Conservation (phyloP, 2,329 filamentous ascomycete genomes). For the Stromatinia cepivora region DNA sequence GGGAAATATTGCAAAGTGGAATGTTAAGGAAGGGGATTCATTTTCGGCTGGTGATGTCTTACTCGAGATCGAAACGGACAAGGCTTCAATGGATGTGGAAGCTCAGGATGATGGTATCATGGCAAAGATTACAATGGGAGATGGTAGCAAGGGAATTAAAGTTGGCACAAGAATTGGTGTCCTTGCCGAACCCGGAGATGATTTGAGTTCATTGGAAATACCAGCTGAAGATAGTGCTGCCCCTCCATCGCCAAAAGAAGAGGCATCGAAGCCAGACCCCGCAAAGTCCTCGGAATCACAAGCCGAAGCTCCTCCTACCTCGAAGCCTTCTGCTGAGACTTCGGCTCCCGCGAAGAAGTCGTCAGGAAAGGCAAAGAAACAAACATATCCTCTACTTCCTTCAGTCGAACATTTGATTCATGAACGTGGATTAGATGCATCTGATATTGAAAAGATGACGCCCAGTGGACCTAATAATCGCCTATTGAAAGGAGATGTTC, state of each 20-base stretch:
- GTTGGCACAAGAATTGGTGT: conserved; percentile 83
- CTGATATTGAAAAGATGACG: conserved; percentile 77
- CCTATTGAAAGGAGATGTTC: conserved; percentile 90
- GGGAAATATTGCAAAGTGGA: conserved; percentile 83
- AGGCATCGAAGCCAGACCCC: conserved; percentile 34
- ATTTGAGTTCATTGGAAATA: conserved; percentile 71
- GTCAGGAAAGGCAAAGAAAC: conserved; percentile 56
- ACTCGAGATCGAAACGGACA: conserved; percentile 91
- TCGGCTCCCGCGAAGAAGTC: conserved; percentile 42
- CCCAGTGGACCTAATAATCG: conserved; percentile 86
- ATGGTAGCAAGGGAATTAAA: conserved; percentile 74
- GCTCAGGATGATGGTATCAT: conserved; percentile 86
- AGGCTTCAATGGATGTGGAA: conserved; percentile 93
- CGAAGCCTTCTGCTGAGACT: conserved; percentile 29
- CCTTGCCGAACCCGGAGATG: conserved; percentile 78
- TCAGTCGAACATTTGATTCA: conserved; percentile 82
- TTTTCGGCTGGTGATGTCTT: conserved; percentile 83
- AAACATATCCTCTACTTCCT: conserved; percentile 73
- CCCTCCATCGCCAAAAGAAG: conserved; percentile 37
- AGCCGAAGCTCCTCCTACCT: conserved; percentile 12
- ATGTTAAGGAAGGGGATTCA: conserved; percentile 81
- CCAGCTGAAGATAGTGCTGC: conserved; percentile 61
- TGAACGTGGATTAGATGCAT: conserved; percentile 72
- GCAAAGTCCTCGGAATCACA: conserved; percentile 28
- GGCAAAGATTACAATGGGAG: conserved; percentile 75